Evolutionary conservation across 176 grass and related monocot species (phyloP), one percentile per base, ranked within the genome.

Genomic region (Lolium multiflorum): DNA sequence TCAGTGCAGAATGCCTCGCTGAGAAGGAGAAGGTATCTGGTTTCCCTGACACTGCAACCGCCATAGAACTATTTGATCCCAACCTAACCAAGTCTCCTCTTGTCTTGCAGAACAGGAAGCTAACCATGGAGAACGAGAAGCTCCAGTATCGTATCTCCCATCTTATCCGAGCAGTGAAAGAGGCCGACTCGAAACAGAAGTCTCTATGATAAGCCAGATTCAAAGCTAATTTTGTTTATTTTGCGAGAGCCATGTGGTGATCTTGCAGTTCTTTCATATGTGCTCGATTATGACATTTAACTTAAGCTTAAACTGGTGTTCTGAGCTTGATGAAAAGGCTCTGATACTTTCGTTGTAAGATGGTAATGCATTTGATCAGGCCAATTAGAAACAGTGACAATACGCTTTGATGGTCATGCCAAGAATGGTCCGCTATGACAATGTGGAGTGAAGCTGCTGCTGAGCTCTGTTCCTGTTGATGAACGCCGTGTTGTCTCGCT

Each of bases 111-210:
- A 94, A 91, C 60, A 72, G 91, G 81, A 93, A 89, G 75, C 92
- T 94, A 49, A 54, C 69, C 66, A 49, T 62, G 9, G 95, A 97
- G 87, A 94, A 94, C 21, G 66, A 92, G 86, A 97, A 97, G 80
- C 87, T 97, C 61, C 86, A 87, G 73, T 93, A 97, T 39, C 92
- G 90, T 48, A 88, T 94, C 78, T 43, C 84, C 86, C 95, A 94
- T 83, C 95, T 97, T 72, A 76, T 92, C 31, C 59, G 86, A 0
- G 87, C 92, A 84, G 24, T 94, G 51, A 89, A 86, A 72, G 95
- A 91, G 76, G 74, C 74, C 11, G 90, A 92, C 80, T 89, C 76
- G 57, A 88, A 85, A 83, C 77, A 86, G 82, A 80, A 75, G 59
- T 24, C 51, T 31, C 47, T 18, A 21, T 77, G 89, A 43, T 26